Base-by-base conservation (phyloP, 768 basidiomycete species). In the Suillus plorans region DNA sequence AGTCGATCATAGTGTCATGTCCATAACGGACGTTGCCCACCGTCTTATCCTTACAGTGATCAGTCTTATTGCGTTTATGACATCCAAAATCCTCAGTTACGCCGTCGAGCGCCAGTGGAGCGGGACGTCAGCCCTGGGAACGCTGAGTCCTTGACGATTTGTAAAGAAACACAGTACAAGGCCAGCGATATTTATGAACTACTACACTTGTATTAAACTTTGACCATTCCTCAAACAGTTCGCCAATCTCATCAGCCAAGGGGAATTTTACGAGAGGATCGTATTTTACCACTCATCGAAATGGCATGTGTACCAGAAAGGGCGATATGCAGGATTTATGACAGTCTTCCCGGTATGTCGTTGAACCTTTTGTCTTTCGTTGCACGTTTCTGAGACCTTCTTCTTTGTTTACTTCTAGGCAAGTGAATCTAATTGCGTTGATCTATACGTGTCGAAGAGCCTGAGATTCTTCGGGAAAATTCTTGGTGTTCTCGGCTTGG, bases 271-370 rank as follows among this genome's bases (percentile, higher is more conserved):
- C 53, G 34, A 55, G 34, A 36, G 31, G 20, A 55, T 34, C 20
- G 13, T 36, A n/a, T 12, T 55, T 34, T 55, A 55, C 31, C 12
- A 55, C 20, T 55, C 53, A 1, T 34, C 20, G 31, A 55, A 12
- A 34, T 55, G 53, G 53, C 6, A 55, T 36, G 20, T 55, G 20
- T 55, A 55, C 53, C 53, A 55, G 53, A 55, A 55, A n/a, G 53
- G 20, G 53, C 53, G 20, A 5, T n/a, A n/a, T 36, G n/a, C 34
- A 14, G 53, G 53, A n/a, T 55, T 12, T 12, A 10, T 55, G 31
- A 36, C 31, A 5, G 20, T 55, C 12, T 55, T 34, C 34, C 20
- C 20, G 53, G 53, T 55, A 36, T 34, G 34, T 0, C 13, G 31
- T 55, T 34, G 6, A 18, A 34, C 49, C 18, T 9, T 31, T 31